A percentile compares a stretch with the other conserved stretches of the same genome.
These are phyloP conservation scores for Fraxinus xanthoxyloides DNA, from an alignment of 305 asterid species.

Conservation along the genomic window DNA sequence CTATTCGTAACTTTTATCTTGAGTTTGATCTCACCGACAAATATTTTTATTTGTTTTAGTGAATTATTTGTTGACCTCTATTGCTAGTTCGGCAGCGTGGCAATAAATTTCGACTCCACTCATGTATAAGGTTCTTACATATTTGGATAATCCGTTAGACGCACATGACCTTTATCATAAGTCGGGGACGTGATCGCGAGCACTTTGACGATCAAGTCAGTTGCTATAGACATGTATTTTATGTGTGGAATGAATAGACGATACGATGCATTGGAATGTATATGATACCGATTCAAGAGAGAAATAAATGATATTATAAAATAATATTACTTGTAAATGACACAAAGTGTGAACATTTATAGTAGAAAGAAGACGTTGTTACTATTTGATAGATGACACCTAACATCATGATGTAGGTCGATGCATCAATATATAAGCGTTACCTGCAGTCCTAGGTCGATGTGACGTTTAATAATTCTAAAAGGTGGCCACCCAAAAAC, in stretches of 20 bases:
- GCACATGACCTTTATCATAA: background rate
- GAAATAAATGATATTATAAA: background rate
- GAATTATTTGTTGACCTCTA: background rate
- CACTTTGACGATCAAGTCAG: too few relatives aligned
- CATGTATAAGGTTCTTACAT: background rate
- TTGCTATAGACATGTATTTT: too few relatives aligned
- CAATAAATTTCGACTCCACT: background rate
- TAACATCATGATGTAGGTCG: background rate
- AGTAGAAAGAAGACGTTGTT: too few relatives aligned
- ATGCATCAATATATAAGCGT: background rate
- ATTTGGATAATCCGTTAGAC: background rate
- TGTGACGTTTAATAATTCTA: too few relatives aligned
- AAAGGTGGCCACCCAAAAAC: background rate
- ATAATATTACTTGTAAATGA: too few relatives aligned
- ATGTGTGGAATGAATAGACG: background rate
- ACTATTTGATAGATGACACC: background rate
- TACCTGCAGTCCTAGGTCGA: background rate
- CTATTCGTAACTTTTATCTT: background rate
- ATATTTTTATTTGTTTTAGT: too few relatives aligned
- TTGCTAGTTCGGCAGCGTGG: background rate
- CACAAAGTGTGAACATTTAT: too few relatives aligned
- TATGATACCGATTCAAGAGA: background rate
- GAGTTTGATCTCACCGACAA: background rate
- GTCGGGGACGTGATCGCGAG: background rate
- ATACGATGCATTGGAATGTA: background rate